Evolutionary conservation across 2,329 filamentous ascomycete genomes (phyloP), one percentile per base, ranked within the genome.

Genomic region (Talaromyces verruculosus): DNA sequence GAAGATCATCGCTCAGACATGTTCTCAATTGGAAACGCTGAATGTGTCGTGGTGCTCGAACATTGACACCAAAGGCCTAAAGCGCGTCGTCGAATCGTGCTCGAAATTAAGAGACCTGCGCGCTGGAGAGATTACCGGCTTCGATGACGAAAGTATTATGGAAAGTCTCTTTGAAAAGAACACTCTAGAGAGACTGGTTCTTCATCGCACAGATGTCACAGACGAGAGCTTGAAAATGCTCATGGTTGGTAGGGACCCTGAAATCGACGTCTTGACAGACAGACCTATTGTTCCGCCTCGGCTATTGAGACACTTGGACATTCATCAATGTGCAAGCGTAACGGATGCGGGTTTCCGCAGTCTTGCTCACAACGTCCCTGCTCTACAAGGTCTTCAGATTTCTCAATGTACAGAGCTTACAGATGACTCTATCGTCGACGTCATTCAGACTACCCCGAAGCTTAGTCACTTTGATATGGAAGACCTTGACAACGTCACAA

Each of bases 31-130:
- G n/a, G 89, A 96, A 77, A 84, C 87, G 64, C 84, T 98, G 69
- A 96, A 97, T 72, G 87, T 98, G 22, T 96, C 93, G 0, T 98
- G 94, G 92, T 99, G 95, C 80, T 89, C 88, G 70, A 90, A 92
- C 67, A 88, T 97, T 74, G 90, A 95, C 73, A 90, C 91, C 8
- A 83, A 86, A 13, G 93, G 93, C 4, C 81, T 98, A 63, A 87
- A 84, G 69, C 85, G 85, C 61, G 85, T 99, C 1, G 81, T 97
- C 0, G 83, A 90, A 67, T 85, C 85, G 1, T 98, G 95, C 73
- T 82, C 84, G 0, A 88, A 84, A 63, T 80, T 99, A 64, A 89
- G 83, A 63, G 93, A 98, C 71, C 82, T 99, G 35, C 87, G 92
- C 66, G 92, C 91, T 10, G 89, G 91, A 57, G 93, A 97, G 77